phyloP scores from a whole-genome alignment of 495 filamentous ascomycete genomes.

The Chaetomium fimeti region DNA sequence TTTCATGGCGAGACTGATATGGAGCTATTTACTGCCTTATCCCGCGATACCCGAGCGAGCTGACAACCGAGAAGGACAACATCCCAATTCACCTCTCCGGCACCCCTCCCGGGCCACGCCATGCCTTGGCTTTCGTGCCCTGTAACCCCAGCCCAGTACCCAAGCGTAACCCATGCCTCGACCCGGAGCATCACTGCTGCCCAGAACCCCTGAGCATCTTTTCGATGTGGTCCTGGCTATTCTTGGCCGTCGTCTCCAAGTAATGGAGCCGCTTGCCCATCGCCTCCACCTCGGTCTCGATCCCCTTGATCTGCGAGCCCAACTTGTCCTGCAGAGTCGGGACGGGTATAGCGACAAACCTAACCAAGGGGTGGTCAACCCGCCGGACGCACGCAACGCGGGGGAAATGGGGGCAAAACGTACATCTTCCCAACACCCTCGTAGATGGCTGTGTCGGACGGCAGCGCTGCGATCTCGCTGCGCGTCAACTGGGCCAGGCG shows the following conservation, averaged over 20 bases:
- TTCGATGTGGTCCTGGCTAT: slow-evolving; percentile 84
- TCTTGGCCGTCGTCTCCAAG: slow-evolving; percentile 91
- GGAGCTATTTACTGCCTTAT: neutral
- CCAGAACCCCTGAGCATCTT: slow-evolving; percentile 58
- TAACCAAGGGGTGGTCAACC: slow-evolving; percentile 35
- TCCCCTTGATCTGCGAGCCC: slow-evolving; percentile 67
- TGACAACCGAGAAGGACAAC: neutral
- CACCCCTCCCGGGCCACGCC: neutral
- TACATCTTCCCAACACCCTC: slow-evolving; percentile 98
- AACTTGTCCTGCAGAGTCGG: slow-evolving; percentile 71
- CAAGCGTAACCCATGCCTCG: neutral
- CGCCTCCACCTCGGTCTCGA: slow-evolving; percentile 72
- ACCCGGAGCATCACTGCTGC: slow-evolving; percentile 22
- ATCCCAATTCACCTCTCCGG: too few species aligned
- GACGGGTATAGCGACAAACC: slow-evolving; percentile 83
- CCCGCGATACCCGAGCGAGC: neutral
- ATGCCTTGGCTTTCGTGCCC: slow-evolving; percentile 1
- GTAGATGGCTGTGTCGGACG: slow-evolving; percentile 79
- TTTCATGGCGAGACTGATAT: neutral
- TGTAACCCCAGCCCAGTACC: neutral
- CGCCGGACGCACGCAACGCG: neutral
- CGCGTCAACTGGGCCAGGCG: slow-evolving; percentile 86
- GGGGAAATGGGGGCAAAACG: slow-evolving; percentile 31
- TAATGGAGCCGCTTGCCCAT: slow-evolving; percentile 91
- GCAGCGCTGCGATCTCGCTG: slow-evolving; percentile 73